These are phyloP conservation scores for Abrus precatorius DNA, from an alignment of 306 rosid species.

Conservation along the genomic window DNA sequence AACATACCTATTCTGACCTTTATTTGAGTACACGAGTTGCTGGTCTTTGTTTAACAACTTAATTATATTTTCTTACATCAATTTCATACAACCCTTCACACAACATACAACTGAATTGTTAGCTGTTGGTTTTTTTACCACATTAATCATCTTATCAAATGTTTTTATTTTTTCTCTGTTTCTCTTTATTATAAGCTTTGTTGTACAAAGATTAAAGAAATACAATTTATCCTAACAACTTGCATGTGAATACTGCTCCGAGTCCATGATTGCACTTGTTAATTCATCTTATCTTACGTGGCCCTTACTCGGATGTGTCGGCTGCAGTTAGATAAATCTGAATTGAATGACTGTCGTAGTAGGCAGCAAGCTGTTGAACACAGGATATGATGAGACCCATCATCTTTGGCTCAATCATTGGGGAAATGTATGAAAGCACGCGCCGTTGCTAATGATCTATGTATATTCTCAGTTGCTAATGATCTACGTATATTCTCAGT, in stretches of 20 bases:
- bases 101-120: too few relatives aligned
- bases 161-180: too few relatives aligned
- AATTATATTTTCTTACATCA: background rate
- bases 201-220: too few relatives aligned
- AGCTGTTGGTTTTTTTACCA: too few relatives aligned
- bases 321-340: background rate
- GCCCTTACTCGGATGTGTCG: slow-evolving; percentile 44
- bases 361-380: slow-evolving; percentile 40
- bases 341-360: slow-evolving; percentile 14
- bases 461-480: background rate
- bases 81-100: too few relatives aligned
- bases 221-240: background rate
- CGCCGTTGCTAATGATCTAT: background rate
- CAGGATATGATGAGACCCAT: background rate
- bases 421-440: background rate
- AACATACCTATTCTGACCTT: background rate
- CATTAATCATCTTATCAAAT: too few relatives aligned
- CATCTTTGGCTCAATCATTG: slow-evolving; percentile 31
- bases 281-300: slow-evolving; percentile 45
- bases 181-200: too few relatives aligned
- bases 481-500: background rate
- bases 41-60: too few relatives aligned
- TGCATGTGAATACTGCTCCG: slow-evolving; percentile 27
- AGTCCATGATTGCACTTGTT: slow-evolving; percentile 30
- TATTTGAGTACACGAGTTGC: too few relatives aligned